A percentile compares a stretch with the other conserved stretches of the same genome.
phyloP scores from a whole-genome alignment of 2,329 filamentous ascomycete genomes.

The Neofusicoccum parvum region DNA sequence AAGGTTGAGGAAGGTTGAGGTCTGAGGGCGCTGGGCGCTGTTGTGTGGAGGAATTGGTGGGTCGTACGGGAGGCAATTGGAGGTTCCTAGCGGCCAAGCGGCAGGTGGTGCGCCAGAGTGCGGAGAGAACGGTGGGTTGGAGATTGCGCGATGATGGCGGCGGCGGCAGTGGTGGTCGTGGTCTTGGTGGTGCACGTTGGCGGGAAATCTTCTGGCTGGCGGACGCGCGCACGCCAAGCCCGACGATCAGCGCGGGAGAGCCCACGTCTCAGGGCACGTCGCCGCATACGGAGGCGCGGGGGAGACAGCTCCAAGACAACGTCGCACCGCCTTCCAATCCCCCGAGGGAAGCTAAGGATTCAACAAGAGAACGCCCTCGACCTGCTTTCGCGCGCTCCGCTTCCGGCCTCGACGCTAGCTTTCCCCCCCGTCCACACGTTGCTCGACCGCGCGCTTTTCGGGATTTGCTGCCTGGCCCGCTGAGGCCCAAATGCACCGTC shows the following conservation, averaged over 20 bases:
- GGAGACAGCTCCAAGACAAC: conserved; percentile 14
- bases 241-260: neutral
- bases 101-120: neutral
- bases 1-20: too few relatives aligned
- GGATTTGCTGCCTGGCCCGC: neutral
- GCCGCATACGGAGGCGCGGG: conserved; percentile 19
- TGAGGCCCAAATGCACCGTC: conserved; percentile 17
- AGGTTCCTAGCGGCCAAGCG: neutral
- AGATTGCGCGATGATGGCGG: neutral
- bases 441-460: neutral
- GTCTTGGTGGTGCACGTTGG: neutral
- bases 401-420: neutral
- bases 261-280: conserved; percentile 1
- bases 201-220: conserved; percentile 16
- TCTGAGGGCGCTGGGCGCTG: too few relatives aligned
- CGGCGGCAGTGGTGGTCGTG: neutral
- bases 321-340: neutral
- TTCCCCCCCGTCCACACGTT: neutral
- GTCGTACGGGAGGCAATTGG: neutral
- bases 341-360: neutral
- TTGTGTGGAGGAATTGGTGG: neutral
- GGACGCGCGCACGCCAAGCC: conserved; percentile 10
- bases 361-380: neutral
- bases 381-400: neutral
- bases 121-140: neutral